Evolutionary conservation across 73 alveolate species (phyloP).

Genomic region (Blepharisma japonicum): DNA sequence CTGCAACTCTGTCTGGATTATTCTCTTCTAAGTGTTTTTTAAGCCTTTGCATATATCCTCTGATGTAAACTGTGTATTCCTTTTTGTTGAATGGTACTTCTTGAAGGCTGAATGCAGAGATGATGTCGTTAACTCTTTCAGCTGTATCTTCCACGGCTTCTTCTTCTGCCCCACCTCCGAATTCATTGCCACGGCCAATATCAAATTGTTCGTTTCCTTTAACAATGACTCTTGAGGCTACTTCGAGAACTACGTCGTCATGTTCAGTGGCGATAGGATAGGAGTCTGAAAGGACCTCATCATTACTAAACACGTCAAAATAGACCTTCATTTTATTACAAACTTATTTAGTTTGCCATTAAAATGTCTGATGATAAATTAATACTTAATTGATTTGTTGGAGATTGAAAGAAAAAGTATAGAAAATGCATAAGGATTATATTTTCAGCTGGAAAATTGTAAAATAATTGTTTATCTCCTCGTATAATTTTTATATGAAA

Average conservation of each 20-base stretch:
- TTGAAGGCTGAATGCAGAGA: background rate
- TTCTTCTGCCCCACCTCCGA: slow-evolving; percentile 35
- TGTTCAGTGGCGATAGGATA: background rate
- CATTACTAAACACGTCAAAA: slow-evolving; percentile 23
- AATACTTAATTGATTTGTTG: too few species aligned
- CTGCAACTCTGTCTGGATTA: slow-evolving; percentile 26
- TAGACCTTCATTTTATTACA: slow-evolving; percentile 21
- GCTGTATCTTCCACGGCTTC: slow-evolving; percentile 19
- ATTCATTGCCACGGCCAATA: slow-evolving; percentile 27
- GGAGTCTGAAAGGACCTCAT: slow-evolving; percentile 30
- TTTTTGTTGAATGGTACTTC: slow-evolving; percentile 22
- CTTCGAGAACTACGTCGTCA: slow-evolving; percentile 23
- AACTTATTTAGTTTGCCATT: too few species aligned
- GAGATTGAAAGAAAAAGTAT: too few species aligned
- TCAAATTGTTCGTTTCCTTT: slow-evolving; percentile 34
- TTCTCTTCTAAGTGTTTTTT: slow-evolving; percentile 32
- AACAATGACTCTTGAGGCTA: background rate
- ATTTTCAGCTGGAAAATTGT: too few species aligned
- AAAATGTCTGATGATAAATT: too few species aligned
- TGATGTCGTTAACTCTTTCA: background rate
- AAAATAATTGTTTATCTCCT: too few species aligned
- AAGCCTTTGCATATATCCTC: slow-evolving; percentile 32
- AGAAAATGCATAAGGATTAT: too few species aligned
- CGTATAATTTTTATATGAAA: too few species aligned
- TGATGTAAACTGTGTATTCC: slow-evolving; percentile 30